Base-by-base conservation (phyloP, 495 filamentous ascomycete genomes). In the Xylaria sp. region DNA sequence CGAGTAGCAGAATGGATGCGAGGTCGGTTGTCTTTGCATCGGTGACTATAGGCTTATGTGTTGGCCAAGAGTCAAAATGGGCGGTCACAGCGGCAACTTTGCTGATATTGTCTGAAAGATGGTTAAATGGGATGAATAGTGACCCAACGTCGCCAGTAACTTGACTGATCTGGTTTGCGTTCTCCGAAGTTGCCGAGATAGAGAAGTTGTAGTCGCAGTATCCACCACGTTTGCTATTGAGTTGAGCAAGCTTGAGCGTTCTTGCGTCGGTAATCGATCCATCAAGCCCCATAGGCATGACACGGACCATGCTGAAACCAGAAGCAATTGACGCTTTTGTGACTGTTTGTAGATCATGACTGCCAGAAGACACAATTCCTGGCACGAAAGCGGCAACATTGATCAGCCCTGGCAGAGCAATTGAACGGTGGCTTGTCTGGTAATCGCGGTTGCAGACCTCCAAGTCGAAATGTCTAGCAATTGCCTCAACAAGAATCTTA, bases 401-500 rank as follows among this genome's bases (percentile, higher is more conserved):
- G 80, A 95, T 88, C 70, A 95, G 81, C 3, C 93, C 93, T 24
- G 93, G 91, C 35, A 95, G 88, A 33, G 89, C 85, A 46, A 94
- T 84, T 12, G 92, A 92, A 67, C 90, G 90, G 76, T 94, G 92
- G 79, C 91, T 94, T 44, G 93, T 95, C 85, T 97, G 93, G 82
- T 91, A 97, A 78, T 99, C 96, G 69, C 93, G 86, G 50, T 89
- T 89, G 78, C 89, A 87, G 71, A 98, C 89, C 46, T 94, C 88
- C 46, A 99, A 84, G 71, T 93, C 89, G 76, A 91, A 97, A 78
- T 97, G 90, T 48, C 96, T 89, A 66, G 94, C 90, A 72, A 99
- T 91, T 19, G 96, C 96, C 80, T 99, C 96, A 73, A 99, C 92
- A 55, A 99, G 80, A 67, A 99, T 92, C 86, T 99, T 99, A 50